Percentiles rank a stretch among this genome's conserved stretches.
These are phyloP conservation scores for Aspergillus novofumigatus DNA, from an alignment of 2,329 filamentous ascomycete species.

Conservation along the genomic window DNA sequence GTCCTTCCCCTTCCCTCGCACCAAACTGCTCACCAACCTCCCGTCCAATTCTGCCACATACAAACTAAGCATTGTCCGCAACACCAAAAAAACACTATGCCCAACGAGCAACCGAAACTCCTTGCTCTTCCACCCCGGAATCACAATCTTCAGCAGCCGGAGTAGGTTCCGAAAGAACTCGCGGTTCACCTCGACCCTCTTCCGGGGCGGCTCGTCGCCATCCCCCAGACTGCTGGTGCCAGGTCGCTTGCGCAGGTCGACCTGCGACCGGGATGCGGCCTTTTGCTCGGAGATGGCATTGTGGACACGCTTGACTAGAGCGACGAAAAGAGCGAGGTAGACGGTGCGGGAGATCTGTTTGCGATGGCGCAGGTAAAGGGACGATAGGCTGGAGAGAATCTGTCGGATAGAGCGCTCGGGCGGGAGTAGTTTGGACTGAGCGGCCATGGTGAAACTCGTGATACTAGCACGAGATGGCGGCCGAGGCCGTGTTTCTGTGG, in stretches of 20 bases:
- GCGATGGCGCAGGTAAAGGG: conserved; percentile 73
- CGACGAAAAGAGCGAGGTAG: conserved; percentile 76
- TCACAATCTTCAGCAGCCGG: conserved; percentile 75
- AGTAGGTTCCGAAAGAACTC: conserved; percentile 78
- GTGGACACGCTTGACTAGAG: conserved; percentile 80
- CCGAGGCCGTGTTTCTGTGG: conserved; percentile 2
- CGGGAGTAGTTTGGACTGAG: conserved; percentile 67
- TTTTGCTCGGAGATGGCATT: conserved; percentile 92
- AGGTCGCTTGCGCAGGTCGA: conserved; percentile 54
- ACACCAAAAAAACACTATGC: conserved; percentile 87
- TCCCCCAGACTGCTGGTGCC: conserved; percentile 38
- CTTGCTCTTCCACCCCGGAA: conserved; percentile 85
- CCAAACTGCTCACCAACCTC: conserved; percentile 82
- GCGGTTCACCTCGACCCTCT: conserved; percentile 87
- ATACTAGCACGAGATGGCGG: conserved; percentile 8
- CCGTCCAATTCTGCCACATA: conserved; percentile 97
- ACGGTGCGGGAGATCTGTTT: conserved; percentile 77
- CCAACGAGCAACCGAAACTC: conserved; percentile 81
- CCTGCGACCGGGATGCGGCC: conserved; percentile 68
- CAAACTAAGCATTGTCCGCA: conserved; percentile 86
- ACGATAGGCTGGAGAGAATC: conserved; percentile 62
- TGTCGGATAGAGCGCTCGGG: conserved; percentile 62
- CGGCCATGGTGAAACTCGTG: conserved; percentile 55
- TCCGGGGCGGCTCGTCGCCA: conserved; percentile 44
- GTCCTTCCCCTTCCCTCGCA: conserved; percentile 84